phyloP scores from a whole-genome alignment of 768 basidiomycete genomes.

The Arthromyces matolae region DNA sequence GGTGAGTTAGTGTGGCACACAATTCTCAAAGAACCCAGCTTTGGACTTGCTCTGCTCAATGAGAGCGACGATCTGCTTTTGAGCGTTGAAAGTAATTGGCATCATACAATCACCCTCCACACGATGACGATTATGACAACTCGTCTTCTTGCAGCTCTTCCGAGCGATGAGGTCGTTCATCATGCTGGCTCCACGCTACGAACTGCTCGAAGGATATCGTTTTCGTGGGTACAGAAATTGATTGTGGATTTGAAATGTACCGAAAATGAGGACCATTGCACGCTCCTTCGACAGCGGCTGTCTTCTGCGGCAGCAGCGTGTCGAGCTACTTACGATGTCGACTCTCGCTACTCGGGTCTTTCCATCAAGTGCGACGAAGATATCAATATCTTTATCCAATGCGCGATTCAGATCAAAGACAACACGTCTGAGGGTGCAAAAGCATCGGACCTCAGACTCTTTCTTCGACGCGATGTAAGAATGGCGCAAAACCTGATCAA shows the following conservation, averaged over 20 bases:
- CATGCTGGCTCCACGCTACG: slow-evolving; percentile 25
- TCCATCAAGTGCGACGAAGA: slow-evolving; percentile 22
- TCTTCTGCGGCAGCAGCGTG: slow-evolving; percentile 5
- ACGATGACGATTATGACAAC: slow-evolving; percentile 30
- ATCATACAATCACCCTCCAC: slow-evolving; percentile 26
- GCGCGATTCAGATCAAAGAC: slow-evolving; percentile 22
- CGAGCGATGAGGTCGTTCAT: slow-evolving; percentile 9
- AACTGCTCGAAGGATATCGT: slow-evolving; percentile 9
- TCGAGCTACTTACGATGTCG: slow-evolving; percentile 24
- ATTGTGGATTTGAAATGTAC: background rate
- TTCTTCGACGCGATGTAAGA: slow-evolving; percentile 29
- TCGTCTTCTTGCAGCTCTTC: slow-evolving; percentile 31
- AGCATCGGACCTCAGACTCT: slow-evolving; percentile 10
- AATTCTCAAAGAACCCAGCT: slow-evolving; percentile 29
- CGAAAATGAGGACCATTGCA: slow-evolving; percentile 10
- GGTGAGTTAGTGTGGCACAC: slow-evolving; percentile 36
- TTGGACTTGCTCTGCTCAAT: slow-evolving; percentile 32
- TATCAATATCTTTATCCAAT: slow-evolving; percentile 20
- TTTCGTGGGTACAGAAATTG: slow-evolving; percentile 4
- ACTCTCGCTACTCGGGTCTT: background rate
- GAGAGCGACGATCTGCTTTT: slow-evolving; percentile 33
- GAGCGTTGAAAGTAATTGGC: slow-evolving; percentile 41
- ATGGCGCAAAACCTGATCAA: slow-evolving; percentile 23
- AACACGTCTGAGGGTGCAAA: slow-evolving; percentile 15
- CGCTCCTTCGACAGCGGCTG: too few species aligned